Percentiles rank a stretch among this genome's conserved stretches.
Evolutionary conservation across 257 asterid species (phyloP).

Genomic region (Rubia yunnanensis): DNA sequence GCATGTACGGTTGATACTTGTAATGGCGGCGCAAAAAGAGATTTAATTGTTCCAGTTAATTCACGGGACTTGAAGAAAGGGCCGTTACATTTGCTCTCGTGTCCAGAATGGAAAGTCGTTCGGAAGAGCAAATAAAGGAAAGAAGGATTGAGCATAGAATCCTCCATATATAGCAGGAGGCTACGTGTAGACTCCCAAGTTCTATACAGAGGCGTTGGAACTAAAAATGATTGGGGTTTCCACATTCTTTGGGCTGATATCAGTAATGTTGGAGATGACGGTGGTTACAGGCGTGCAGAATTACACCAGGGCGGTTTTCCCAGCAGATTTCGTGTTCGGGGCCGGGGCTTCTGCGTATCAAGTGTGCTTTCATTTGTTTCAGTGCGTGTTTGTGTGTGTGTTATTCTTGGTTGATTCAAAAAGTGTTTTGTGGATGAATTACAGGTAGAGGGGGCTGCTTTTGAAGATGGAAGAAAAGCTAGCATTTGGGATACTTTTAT

Average conservation of each 20-base stretch:
- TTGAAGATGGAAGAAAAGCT: conserved; percentile 1
- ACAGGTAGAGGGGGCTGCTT: conserved; percentile 1
- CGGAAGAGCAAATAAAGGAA: too few species aligned
- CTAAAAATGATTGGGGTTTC: too few species aligned
- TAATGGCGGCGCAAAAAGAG: too few species aligned
- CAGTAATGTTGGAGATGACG: not conserved
- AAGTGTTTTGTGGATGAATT: not conserved
- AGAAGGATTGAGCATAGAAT: too few species aligned
- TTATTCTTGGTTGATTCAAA: not conserved
- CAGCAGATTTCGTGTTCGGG: not conserved
- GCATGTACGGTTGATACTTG: too few species aligned
- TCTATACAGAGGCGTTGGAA: not conserved
- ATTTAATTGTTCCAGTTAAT: too few species aligned
- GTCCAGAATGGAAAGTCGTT: too few species aligned
- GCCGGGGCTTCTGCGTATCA: not conserved
- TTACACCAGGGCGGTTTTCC: not conserved
- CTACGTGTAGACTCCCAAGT: not conserved
- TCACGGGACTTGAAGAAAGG: too few species aligned
- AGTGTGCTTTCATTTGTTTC: not conserved
- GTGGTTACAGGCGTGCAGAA: not conserved
- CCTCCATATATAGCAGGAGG: not conserved
- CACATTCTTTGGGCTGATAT: too few species aligned
- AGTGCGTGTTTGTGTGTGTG: not conserved
- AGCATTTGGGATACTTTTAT: not conserved
- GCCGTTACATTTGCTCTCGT: too few species aligned